A percentile compares a stretch with the other conserved stretches of the same genome.
Evolutionary conservation across 192 early-diverging fungal genomes (phyloP).

Genomic region (Backusella mclennaniae): DNA sequence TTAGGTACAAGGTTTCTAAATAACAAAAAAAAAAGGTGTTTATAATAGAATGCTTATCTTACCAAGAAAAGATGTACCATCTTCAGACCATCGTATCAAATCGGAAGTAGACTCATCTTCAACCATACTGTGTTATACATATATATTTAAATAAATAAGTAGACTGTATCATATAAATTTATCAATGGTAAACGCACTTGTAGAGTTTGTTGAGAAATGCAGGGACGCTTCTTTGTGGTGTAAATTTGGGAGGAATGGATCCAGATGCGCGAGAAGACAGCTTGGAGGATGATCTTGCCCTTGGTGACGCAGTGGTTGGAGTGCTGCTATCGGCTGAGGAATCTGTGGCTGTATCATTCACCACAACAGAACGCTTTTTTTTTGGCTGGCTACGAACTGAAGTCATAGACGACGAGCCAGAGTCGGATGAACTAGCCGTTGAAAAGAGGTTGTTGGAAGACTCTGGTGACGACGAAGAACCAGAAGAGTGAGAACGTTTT

Average conservation of each 20-base stretch:
- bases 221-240: constrained; percentile 56
- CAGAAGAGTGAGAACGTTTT: constrained; percentile 19
- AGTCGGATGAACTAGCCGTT: constrained; percentile 15
- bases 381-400: not conserved
- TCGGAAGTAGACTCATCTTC: constrained; percentile 75
- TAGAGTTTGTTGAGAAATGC: constrained; percentile 95
- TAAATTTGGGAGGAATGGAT: not conserved
- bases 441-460: constrained; percentile 11
- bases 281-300: not conserved
- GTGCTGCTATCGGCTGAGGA: not conserved
- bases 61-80: constrained; percentile 84
- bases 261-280: not conserved
- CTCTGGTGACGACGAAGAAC: not conserved
- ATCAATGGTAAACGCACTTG: constrained; percentile 48
- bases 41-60: not conserved
- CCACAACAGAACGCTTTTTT: not conserved
- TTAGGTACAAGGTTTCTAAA: not conserved
- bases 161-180: not conserved
- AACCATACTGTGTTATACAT: constrained; percentile 74
- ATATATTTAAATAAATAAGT: constrained; percentile 6
- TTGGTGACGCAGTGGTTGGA: not conserved
- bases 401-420: constrained; percentile 19
- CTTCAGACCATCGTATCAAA: constrained; percentile 88
- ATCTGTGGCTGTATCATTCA: not conserved
- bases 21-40: not conserved